Evolutionary conservation across 2,329 filamentous ascomycete genomes (phyloP).

Genomic region (Pseudogymnoascus verrucosus): DNA sequence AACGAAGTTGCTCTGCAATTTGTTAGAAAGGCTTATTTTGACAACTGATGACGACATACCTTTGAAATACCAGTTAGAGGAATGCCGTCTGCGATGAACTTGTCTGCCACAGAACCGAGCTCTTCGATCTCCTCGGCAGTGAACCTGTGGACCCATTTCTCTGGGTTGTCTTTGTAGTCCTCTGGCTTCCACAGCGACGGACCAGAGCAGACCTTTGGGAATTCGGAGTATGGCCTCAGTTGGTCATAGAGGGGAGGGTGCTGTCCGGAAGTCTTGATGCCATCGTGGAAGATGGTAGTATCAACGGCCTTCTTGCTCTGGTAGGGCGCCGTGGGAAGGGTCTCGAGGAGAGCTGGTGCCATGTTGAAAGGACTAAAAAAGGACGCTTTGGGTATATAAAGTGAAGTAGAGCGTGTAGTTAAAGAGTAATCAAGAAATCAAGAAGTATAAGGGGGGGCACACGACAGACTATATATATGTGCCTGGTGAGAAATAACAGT

Average conservation of each 20-base stretch:
- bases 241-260: slow-evolving; percentile 59
- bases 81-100: slow-evolving; percentile 55
- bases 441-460: background rate
- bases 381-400: background rate
- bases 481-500: background rate
- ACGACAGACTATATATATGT: slow-evolving; percentile 4
- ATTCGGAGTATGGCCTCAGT: slow-evolving; percentile 59
- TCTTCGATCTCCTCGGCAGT: slow-evolving; percentile 58
- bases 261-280: slow-evolving; percentile 53
- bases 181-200: slow-evolving; percentile 62
- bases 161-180: slow-evolving; percentile 26
- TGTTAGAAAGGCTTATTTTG: slow-evolving; percentile 9
- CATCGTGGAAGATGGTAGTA: slow-evolving; percentile 27
- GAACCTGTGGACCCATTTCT: slow-evolving; percentile 62
- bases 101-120: slow-evolving; percentile 57
- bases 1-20: slow-evolving; percentile 43
- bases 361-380: slow-evolving; percentile 8
- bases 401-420: background rate
- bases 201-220: slow-evolving; percentile 63
- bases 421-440: background rate
- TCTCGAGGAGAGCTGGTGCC: slow-evolving; percentile 15
- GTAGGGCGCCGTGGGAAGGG: slow-evolving; percentile 11
- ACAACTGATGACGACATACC: slow-evolving; percentile 26
- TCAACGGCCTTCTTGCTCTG: slow-evolving; percentile 15
- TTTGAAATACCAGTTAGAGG: slow-evolving; percentile 65